Conservation (phyloP, 345 rosid species). For the Noccaea caerulescens region DNA sequence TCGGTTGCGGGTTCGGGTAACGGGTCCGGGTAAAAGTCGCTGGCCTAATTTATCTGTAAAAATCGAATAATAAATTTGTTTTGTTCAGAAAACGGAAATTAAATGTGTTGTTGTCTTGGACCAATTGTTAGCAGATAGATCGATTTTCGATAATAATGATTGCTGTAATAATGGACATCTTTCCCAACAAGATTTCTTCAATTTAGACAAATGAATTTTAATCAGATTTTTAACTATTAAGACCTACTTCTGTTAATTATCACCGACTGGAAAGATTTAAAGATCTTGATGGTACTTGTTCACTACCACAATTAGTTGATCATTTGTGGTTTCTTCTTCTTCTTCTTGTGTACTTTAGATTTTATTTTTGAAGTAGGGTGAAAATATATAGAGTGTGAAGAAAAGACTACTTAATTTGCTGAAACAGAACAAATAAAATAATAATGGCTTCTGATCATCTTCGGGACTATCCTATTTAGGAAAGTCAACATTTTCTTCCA, state of each 20-base stretch:
- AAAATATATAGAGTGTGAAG: background rate
- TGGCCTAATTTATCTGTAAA: background rate
- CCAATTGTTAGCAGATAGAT: conserved; percentile 36
- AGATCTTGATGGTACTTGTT: conserved; percentile 23
- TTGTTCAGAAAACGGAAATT: conserved; percentile 11
- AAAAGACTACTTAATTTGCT: background rate
- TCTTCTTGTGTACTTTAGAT: conserved; percentile 7
- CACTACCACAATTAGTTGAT: conserved; percentile 17
- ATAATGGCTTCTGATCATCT: conserved; percentile 1
- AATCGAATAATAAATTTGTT: conserved; percentile 22
- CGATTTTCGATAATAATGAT: conserved; percentile 37
- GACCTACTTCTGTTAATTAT: background rate
- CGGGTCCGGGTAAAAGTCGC: no score
- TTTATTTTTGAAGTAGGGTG: conserved; percentile 1
- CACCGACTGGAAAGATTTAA: background rate
- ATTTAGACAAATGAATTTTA: background rate
- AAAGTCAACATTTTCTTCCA: conserved; percentile 28
- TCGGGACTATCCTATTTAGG: background rate
- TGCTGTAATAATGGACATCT: conserved; percentile 32
- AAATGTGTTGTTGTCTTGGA: conserved; percentile 36
- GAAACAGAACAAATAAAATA: background rate
- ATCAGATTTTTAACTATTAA: background rate
- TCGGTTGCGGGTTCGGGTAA: no score
- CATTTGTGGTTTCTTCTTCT: conserved; percentile 16
- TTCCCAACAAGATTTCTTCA: conserved; percentile 35